These are phyloP conservation scores for Populus hybrid DNA, from an alignment of 441 rosid species.

Conservation along the genomic window DNA sequence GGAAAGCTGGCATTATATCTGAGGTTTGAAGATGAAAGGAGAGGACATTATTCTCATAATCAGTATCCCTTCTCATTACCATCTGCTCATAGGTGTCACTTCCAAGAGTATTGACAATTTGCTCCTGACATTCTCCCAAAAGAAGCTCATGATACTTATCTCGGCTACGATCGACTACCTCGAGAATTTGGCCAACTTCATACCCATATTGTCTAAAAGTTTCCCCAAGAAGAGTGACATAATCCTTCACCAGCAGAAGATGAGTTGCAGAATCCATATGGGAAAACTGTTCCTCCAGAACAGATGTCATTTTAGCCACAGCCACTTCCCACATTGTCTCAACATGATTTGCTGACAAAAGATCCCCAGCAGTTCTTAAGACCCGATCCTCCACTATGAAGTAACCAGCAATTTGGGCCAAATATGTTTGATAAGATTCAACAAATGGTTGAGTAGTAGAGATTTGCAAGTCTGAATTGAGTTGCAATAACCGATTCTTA, in stretches of 20 bases:
- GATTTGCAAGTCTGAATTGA: constrained; percentile 80
- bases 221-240: constrained; percentile 77
- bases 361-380: constrained; percentile 70
- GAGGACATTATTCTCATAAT: constrained; percentile 78
- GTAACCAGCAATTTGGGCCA: constrained; percentile 86
- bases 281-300: constrained; percentile 70
- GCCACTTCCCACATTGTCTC: constrained; percentile 97
- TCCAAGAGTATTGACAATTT: constrained; percentile 51
- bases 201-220: constrained; percentile 82
- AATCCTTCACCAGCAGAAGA: constrained; percentile 90
- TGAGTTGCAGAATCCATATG: constrained; percentile 89
- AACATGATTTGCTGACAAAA: constrained; percentile 64
- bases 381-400: constrained; percentile 96
- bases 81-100: constrained; percentile 77
- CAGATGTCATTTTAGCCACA: constrained; percentile 54
- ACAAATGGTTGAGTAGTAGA: constrained; percentile 71
- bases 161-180: constrained; percentile 68
- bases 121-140: constrained; percentile 71
- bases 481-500: constrained; percentile 67
- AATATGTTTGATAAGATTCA: constrained; percentile 84
- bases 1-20: constrained; percentile 84
- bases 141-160: constrained; percentile 96
- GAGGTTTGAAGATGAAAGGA: constrained; percentile 74
- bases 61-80: constrained; percentile 72
- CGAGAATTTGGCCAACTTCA: constrained; percentile 63